Conservation (phyloP, 2,329 filamentous ascomycete genomes). For the Fusarium piperis region DNA sequence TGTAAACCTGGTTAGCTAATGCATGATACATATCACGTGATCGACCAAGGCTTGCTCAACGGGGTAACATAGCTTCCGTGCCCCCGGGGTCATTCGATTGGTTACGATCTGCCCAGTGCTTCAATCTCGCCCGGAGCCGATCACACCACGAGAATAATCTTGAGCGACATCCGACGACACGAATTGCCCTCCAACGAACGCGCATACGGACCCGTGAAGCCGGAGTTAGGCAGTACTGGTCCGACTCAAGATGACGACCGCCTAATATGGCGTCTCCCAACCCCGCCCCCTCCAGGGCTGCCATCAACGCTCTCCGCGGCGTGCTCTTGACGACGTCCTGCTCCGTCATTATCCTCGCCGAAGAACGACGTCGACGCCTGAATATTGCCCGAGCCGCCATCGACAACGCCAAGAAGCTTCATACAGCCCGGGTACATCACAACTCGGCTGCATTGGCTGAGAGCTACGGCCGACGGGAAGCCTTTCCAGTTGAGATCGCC, state of each 20-base stretch:
- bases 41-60: neutral
- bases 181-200: conserved; percentile 29
- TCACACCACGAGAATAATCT: conserved; percentile 35
- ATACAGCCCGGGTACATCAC: conserved; percentile 48
- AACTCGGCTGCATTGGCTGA: conserved; percentile 43
- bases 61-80: neutral
- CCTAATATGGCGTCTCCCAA: conserved; percentile 56
- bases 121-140: conserved; percentile 9
- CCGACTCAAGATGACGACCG: conserved; percentile 39
- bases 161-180: conserved; percentile 37
- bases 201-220: neutral
- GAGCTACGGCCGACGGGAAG: conserved; percentile 37
- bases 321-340: conserved; percentile 67
- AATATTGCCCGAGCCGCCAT: conserved; percentile 60
- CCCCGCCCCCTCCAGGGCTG: conserved; percentile 64
- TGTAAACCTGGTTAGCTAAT: neutral
- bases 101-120: conserved; percentile 4
- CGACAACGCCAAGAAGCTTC: conserved; percentile 63
- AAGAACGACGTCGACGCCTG: conserved; percentile 66
- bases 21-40: neutral
- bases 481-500: conserved; percentile 36
- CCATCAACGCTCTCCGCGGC: conserved; percentile 64
- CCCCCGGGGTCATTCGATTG: conserved; percentile 16
- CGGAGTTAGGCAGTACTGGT: conserved; percentile 7
- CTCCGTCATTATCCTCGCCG: conserved; percentile 63